Evolutionary conservation across 1,139 yeast genomes (phyloP), one percentile per base, ranked within the genome.

Genomic region (Taphrina betulina): DNA sequence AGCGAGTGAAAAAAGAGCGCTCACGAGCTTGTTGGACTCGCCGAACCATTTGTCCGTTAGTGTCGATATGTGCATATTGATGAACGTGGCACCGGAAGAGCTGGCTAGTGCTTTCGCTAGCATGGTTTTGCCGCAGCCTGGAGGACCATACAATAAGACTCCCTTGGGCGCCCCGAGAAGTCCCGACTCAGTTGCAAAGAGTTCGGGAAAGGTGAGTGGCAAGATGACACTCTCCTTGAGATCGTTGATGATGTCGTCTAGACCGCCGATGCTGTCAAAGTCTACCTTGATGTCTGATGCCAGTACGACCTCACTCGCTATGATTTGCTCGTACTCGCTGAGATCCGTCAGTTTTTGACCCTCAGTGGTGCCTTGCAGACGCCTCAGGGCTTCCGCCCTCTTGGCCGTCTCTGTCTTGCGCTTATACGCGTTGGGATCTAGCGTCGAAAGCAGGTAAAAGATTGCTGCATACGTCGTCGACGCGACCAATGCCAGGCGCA

Each of bases 41-140:
- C 98, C 98, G 68, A 88, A 92, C 96, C 96, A 92, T 70, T 92
- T 92, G 72, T 94, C 97, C 94, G 92, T 87, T 20, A 92, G 81
- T 0, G 94, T 83, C 5, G 96, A 88, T 95, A 92, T 87, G 69
- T 95, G 79, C 57, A 92, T 85, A 67, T 90, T 89, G 55, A 92
- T 78, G 70, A 92, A 92, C 65, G 85, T 88, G 0, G 98, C 97
- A 0, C 90, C 90, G 64, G 95, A 83, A 68, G 90, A 96, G 57
- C 82, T 80, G 1, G 97, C 97, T 48, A 92, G 78, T 0, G 97
- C 97, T 69, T 90, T 90, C 19, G 97, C 97, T 64, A 92, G 75
- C 96, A 92, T 87, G 8, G 97, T 92, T 70, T 92, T 92, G 58
- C 97, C 97, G 70, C 97, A 92, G 0, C 98, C 97, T 0, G 98